Conservation (phyloP, 2,329 filamentous ascomycete genomes). For the Cladorrhinum sp. region DNA sequence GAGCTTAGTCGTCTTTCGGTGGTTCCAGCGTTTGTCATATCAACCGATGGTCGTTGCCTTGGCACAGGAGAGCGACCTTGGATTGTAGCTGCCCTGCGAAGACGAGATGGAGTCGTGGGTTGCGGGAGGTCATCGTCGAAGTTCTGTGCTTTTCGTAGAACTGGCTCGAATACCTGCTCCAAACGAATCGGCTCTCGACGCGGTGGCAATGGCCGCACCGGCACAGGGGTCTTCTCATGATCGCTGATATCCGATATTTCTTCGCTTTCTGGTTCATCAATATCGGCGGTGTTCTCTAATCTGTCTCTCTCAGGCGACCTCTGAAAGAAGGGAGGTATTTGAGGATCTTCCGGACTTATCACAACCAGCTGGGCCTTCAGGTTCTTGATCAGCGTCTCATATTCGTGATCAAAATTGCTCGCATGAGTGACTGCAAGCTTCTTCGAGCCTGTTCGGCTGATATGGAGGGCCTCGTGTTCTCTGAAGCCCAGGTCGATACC, state of each 20-base stretch:
- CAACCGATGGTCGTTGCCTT: slow-evolving; percentile 1
- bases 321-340: slow-evolving; percentile 26
- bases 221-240: slow-evolving; percentile 44
- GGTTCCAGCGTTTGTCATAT: slow-evolving; percentile 5
- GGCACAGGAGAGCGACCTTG: slow-evolving; percentile 7
- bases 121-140: slow-evolving; percentile 12
- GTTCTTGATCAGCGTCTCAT: slow-evolving; percentile 41
- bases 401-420: slow-evolving; percentile 38
- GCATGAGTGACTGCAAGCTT: slow-evolving; percentile 27
- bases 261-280: slow-evolving; percentile 29
- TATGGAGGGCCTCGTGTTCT: slow-evolving; percentile 48
- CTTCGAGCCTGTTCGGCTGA: slow-evolving; percentile 35
- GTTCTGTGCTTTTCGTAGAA: slow-evolving; percentile 21
- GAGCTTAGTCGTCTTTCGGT: slow-evolving; percentile 11
- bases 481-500: slow-evolving; percentile 55
- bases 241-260: slow-evolving; percentile 51
- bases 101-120: slow-evolving; percentile 14
- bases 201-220: slow-evolving; percentile 15
- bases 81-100: slow-evolving; percentile 22
- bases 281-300: not conserved
- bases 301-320: slow-evolving; percentile 4
- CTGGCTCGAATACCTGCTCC: slow-evolving; percentile 20
- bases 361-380: slow-evolving; percentile 42
- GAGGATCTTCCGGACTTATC: slow-evolving; percentile 25
- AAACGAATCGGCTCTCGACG: slow-evolving; percentile 20